Percentiles rank a stretch among this genome's conserved stretches.
Conservation (phyloP, 2,329 filamentous ascomycete genomes). For the Pseudogymnoascus verrucosus region DNA sequence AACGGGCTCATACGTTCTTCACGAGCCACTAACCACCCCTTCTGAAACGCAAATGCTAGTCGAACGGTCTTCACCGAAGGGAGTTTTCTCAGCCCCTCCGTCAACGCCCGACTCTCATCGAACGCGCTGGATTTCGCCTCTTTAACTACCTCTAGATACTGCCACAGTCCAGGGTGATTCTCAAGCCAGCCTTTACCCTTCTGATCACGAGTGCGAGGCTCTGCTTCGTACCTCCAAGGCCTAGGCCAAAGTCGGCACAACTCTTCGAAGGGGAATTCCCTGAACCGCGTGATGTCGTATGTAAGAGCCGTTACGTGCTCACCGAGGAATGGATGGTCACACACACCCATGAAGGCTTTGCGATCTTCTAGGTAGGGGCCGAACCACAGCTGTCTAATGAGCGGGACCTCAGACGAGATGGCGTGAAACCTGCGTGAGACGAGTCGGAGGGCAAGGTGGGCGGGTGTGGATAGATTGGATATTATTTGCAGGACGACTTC, state of each 20-base stretch:
- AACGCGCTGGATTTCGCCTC: not conserved
- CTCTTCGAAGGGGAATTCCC: not conserved
- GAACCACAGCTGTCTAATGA: not conserved
- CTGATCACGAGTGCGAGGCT: not conserved
- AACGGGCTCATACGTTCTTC: not conserved
- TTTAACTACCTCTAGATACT: not conserved
- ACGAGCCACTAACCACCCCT: not conserved
- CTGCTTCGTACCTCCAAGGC: not conserved
- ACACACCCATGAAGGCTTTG: not conserved
- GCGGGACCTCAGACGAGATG: not conserved
- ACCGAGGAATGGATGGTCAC: not conserved
- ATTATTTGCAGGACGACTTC: not conserved
- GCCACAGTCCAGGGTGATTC: not conserved
- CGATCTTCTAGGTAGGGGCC: not conserved
- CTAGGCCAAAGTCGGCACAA: not conserved
- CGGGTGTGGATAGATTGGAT: not conserved
- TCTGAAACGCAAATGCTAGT: not conserved
- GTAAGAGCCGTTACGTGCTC: not conserved
- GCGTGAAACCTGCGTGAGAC: not conserved
- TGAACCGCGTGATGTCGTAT: not conserved
- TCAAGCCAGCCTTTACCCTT: not conserved
- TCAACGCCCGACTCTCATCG: not conserved
- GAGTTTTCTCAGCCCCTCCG: not conserved
- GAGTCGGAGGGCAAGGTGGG: not conserved
- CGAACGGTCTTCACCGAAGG: not conserved